Evolutionary conservation across 1,139 yeast genomes (phyloP).

Genomic region (Candida dubliniensis): DNA sequence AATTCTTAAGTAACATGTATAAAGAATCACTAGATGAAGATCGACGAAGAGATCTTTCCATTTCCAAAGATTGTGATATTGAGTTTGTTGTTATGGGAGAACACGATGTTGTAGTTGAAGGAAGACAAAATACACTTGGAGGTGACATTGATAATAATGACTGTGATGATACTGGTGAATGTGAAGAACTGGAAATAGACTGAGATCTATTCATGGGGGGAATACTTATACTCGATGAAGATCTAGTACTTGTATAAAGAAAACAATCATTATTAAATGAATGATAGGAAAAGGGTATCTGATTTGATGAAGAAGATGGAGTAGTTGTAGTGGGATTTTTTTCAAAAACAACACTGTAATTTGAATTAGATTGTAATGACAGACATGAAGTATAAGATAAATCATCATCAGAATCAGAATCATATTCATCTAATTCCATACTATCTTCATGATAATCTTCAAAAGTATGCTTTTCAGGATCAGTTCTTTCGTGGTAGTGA

Average conservation of each 20-base stretch:
- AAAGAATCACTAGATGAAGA: slow-evolving; percentile 12
- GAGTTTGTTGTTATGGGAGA: slow-evolving; percentile 1
- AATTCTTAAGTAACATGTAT: slow-evolving; percentile 8
- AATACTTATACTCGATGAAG: slow-evolving; percentile 5
- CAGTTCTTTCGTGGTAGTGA: no score
- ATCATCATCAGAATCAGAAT: slow-evolving; percentile 9
- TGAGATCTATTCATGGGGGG: slow-evolving; percentile 6
- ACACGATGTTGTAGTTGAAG: slow-evolving; percentile 5
- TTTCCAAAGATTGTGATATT: background rate
- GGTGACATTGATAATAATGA: slow-evolving; percentile 2
- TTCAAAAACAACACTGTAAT: background rate
- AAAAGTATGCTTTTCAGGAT: slow-evolving; percentile 1
- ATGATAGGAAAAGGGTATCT: slow-evolving; percentile 5
- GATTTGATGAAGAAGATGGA: background rate
- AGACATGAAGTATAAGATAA: slow-evolving; percentile 10
- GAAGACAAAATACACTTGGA: slow-evolving; percentile 3
- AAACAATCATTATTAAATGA: slow-evolving; percentile 9
- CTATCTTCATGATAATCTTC: slow-evolving; percentile 7
- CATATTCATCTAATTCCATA: slow-evolving; percentile 7
- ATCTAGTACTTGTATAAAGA: slow-evolving; percentile 5
- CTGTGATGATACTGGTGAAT: slow-evolving; percentile 1
- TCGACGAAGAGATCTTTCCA: background rate
- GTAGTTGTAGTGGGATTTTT: background rate
- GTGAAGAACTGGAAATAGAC: background rate
- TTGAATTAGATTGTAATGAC: background rate